Percentiles rank a stretch among this genome's conserved stretches.
Conservation (phyloP, 768 basidiomycete genomes). For the Russula ochroleuca region DNA sequence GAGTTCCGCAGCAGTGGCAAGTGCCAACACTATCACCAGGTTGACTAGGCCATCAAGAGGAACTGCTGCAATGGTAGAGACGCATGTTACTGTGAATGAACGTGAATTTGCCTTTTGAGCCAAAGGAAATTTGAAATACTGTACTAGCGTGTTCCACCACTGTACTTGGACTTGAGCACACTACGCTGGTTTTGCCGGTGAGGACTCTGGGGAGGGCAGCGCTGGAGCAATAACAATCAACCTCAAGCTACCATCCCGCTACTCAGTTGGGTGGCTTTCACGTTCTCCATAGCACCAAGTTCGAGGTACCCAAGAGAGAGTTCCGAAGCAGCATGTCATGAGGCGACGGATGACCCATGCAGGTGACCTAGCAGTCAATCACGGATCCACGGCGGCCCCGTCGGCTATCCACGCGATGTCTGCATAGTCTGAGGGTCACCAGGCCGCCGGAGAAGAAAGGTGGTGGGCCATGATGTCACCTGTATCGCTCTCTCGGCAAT, state of each 20-base stretch:
- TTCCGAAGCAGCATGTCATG: neutral
- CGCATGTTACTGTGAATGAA: neutral
- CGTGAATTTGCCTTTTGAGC: neutral
- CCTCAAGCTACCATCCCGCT: no score
- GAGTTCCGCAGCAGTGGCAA: neutral
- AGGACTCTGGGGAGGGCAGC: neutral
- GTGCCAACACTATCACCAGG: neutral
- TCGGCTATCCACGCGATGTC: neutral
- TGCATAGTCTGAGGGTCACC: neutral
- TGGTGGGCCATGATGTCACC: neutral
- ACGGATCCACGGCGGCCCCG: conserved; percentile 1
- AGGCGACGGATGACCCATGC: conserved; percentile 7
- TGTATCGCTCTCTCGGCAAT: neutral
- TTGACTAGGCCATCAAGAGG: neutral
- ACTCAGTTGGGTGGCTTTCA: no score
- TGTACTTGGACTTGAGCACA: neutral
- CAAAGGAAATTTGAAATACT: neutral
- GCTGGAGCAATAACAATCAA: no score
- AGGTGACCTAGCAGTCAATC: conserved; percentile 16
- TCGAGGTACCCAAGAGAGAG: neutral
- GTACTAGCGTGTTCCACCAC: neutral
- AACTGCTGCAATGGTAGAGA: neutral
- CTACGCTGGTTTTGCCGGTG: neutral
- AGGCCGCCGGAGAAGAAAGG: neutral
- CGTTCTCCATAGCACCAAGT: neutral